phyloP scores from a whole-genome alignment of 169 alveolate genomes.

The Eimeria acervulina region DNA sequence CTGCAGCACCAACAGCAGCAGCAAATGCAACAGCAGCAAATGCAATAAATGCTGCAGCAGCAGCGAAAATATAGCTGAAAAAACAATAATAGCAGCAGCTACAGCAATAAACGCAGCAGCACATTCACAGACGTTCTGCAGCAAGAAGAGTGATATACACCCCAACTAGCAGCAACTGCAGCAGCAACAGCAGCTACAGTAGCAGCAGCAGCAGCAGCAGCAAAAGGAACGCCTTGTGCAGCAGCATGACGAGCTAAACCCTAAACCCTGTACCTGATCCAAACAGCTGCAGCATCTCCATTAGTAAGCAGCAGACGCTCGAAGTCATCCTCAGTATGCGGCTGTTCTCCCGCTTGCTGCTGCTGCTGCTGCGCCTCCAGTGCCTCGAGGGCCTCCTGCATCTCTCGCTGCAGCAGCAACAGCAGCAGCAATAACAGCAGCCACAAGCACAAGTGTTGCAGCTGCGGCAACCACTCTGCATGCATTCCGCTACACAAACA shows the following conservation, averaged over 20 bases:
- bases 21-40: too few species aligned
- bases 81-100: too few species aligned
- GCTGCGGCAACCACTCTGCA: background rate
- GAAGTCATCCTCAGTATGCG: constrained; percentile 86
- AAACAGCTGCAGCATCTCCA: constrained; percentile 88
- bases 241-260: background rate
- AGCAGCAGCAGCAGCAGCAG: background rate
- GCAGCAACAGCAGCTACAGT: background rate
- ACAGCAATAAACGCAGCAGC: too few species aligned
- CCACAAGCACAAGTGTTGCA: background rate
- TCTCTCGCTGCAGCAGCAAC: constrained; percentile 61
- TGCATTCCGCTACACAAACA: background rate
- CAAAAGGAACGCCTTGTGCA: background rate
- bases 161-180: too few species aligned
- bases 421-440: constrained; percentile 10
- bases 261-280: constrained; percentile 85
- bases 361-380: constrained; percentile 55
- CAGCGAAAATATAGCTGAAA: too few species aligned
- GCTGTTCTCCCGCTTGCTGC: constrained; percentile 75
- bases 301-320: constrained; percentile 87
- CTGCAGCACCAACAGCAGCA: too few species aligned
- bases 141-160: too few species aligned
- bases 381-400: background rate
- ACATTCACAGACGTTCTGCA: too few species aligned
- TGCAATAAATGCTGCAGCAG: too few species aligned